Evolutionary conservation across 108 stramenopile genomes (phyloP).

Genomic region (Skeletonema menzelii): DNA sequence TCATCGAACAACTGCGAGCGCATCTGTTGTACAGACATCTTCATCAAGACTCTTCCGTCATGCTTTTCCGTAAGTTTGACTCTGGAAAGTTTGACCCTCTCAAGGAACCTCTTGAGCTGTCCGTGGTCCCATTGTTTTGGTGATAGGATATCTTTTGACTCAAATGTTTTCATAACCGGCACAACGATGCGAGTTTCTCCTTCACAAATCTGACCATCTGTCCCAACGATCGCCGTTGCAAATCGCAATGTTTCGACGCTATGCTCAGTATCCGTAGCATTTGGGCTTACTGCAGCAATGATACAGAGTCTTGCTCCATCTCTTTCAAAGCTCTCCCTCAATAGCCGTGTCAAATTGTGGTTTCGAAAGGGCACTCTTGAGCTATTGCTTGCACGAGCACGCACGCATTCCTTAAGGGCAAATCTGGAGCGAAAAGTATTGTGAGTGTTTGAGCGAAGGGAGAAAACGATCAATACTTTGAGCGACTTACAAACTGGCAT

Average conservation of each 20-base stretch:
- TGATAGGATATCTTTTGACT: neutral
- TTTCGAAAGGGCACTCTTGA: constrained; percentile 44
- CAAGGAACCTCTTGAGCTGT: constrained; percentile 36
- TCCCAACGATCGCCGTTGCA: constrained; percentile 45
- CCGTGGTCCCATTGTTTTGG: constrained; percentile 38
- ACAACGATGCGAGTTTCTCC: constrained; percentile 30
- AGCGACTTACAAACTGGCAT: constrained; percentile 66
- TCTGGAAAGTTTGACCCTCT: too few species aligned
- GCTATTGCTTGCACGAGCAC: constrained; percentile 49
- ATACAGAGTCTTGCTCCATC: constrained; percentile 52
- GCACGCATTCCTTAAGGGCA: constrained; percentile 77
- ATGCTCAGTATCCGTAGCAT: constrained; percentile 72
- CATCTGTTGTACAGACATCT: constrained; percentile 22
- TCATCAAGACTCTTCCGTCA: constrained; percentile 50
- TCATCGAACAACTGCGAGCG: neutral
- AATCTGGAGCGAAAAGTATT: too few species aligned
- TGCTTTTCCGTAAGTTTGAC: constrained; percentile 27
- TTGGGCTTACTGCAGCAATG: constrained; percentile 59
- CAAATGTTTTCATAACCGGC: neutral
- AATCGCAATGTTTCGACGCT: constrained; percentile 64
- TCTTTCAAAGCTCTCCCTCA: constrained; percentile 60
- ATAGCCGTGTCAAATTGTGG: constrained; percentile 63
- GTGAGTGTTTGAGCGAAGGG: too few species aligned
- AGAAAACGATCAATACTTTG: too few species aligned
- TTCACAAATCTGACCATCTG: constrained; percentile 37